Evolutionary conservation across 169 alveolate species (phyloP).

Genomic region (Plasmodium coatneyi): DNA sequence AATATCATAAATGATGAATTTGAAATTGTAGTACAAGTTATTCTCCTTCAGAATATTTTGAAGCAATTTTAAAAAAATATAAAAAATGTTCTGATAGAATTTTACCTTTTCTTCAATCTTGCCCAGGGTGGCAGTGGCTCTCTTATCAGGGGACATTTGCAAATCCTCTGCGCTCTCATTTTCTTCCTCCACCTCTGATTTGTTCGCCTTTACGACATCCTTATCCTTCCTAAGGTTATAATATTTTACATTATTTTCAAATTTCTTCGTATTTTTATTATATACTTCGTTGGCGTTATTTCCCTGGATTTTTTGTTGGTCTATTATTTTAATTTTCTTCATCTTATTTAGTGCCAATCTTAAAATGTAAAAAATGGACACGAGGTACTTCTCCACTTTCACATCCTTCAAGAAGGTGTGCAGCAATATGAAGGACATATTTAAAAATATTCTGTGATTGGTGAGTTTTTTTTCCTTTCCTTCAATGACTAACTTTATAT

Average conservation of each 20-base stretch:
- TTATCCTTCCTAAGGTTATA: constrained; percentile 45
- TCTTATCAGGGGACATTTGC: not conserved
- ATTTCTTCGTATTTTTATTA: constrained; percentile 21
- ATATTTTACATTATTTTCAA: constrained; percentile 41
- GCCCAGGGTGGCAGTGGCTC: not conserved
- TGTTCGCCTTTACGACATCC: constrained; percentile 14
- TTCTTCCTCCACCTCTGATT: not conserved
- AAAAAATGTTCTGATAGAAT: constrained; percentile 55
- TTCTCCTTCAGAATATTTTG: constrained; percentile 27
- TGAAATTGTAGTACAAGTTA: constrained; percentile 61
- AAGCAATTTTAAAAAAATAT: constrained; percentile 50
- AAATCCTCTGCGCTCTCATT: not conserved
- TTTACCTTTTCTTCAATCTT: constrained; percentile 42
- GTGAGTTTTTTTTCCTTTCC: constrained; percentile 32
- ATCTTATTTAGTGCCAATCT: constrained; percentile 43
- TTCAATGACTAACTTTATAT: constrained; percentile 64
- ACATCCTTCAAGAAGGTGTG: constrained; percentile 57
- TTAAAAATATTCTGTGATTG: constrained; percentile 42
- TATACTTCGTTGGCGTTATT: not conserved
- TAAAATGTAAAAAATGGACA: constrained; percentile 71
- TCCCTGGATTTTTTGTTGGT: not conserved
- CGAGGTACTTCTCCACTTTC: constrained; percentile 65
- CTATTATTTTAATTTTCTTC: constrained; percentile 26
- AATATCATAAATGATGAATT: constrained; percentile 60
- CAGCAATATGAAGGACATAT: constrained; percentile 51